Conservation (phyloP, 495 filamentous ascomycete genomes). For the Talaromyces stipitatus region DNA sequence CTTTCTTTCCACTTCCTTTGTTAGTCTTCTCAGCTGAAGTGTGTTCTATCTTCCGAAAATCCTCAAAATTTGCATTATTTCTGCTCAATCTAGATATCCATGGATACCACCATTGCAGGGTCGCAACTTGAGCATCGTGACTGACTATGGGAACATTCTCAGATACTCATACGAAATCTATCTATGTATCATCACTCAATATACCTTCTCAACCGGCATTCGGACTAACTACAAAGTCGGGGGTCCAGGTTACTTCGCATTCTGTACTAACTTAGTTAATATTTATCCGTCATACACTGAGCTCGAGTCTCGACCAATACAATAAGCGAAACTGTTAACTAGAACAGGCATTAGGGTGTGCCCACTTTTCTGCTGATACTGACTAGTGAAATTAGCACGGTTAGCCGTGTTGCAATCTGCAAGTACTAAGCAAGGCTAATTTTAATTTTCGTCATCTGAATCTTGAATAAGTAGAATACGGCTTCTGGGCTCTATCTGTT, state of each 20-base stretch:
- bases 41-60: background rate
- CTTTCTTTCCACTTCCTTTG: too few relatives aligned
- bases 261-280: too few relatives aligned
- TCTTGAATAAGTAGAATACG: background rate
- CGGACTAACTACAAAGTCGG: too few relatives aligned
- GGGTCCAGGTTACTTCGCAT: too few relatives aligned
- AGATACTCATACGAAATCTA: too few relatives aligned
- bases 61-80: background rate
- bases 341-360: background rate
- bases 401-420: background rate
- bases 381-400: background rate
- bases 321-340: background rate
- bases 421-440: background rate
- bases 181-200: too few relatives aligned
- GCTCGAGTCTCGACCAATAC: background rate
- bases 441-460: background rate
- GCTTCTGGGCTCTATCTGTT: background rate
- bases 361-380: background rate
- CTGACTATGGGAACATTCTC: too few relatives aligned
- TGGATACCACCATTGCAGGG: background rate
- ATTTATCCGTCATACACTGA: too few relatives aligned
- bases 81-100: background rate
- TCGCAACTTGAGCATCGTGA: background rate
- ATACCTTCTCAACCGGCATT: too few relatives aligned
- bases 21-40: background rate